Evolutionary conservation across 2,329 filamentous ascomycete genomes (phyloP), one percentile per base, ranked within the genome.

Genomic region (Orbilia blumenaviensis): DNA sequence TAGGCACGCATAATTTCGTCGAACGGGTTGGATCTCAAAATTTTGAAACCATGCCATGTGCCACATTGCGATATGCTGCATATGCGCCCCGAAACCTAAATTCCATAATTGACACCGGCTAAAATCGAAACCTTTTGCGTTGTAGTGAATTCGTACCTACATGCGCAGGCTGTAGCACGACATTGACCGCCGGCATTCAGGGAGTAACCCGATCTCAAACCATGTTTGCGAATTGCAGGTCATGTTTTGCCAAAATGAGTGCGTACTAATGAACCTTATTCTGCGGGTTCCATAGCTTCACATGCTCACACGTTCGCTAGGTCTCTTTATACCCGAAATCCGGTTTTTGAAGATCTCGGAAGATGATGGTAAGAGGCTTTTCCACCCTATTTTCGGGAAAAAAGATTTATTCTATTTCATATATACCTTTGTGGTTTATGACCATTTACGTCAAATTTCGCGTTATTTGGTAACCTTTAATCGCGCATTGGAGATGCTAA

Each of bases 211-310:
- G 90, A 25, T 92, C 91, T 50, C 91, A 94, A 74, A 88, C 88
- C 16, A 87, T 88, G 21, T 89, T 89, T 80, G 91, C 92, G 72
- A 87, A 92, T 38, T 96, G 92, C 83, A 88, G 92, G 56, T 88
- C 91, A 80, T 96, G 92, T 81, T 92, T 95, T 84, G 86, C 86
- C 63, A 91, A 90, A 81, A 94, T 95, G 87, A 91, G 86, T 87
- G 82, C 9, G 83, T 79, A 60, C 18, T 23, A n/a, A 48, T 14
- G 50, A 66, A 66, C 61, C 52, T 34, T 71, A 66, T 61, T 71
- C 41, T 36, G 52, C 34, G 63, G 50, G n/a, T 38, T 21, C 34
- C n/a, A 32, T 44, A 66, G 44, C 52, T 71, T 69, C 64, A 76
- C 25, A 63, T 67, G 69, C 54, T 71, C 12, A 72, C 48, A 21